Base-by-base conservation (phyloP, 106 monocot species). In the Dendrobium chrysotoxum region DNA sequence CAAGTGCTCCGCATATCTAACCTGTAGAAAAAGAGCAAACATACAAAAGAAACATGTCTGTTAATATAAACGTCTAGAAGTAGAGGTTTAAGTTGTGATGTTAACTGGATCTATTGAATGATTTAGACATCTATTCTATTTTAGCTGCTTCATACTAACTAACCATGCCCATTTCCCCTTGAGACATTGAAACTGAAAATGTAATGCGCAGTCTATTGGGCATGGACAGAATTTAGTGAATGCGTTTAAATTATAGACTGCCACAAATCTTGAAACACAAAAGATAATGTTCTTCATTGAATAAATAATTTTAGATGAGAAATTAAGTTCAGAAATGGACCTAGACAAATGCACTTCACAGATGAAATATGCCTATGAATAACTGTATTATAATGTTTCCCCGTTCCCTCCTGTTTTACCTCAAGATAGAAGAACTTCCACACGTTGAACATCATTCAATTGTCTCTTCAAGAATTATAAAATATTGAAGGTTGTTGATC, bases 1-100 rank as follows among this genome's bases (percentile, higher is more conserved):
- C 61, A 96, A 78, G 75, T 96, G 93, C 50, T 92, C 87, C 61
- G 92, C 92, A 85, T 95, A 95, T 40, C 95, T 79, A 81, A 95
- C 85, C 95, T 95, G 89, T 57, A 74, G 12, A 53, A 79, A 76
- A 76, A 25, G 13, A 66, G 67, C 23, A 47, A 53, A 78, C 3
- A 26, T 38, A 44, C 26, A 75, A 17, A 68, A 50, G 70, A 68
- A 79, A 67, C 40, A 41, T 66, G 35, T 35, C 31, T 41, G 39
- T 74, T 74, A 74, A 41, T 8, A 42, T 70, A 41, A 74, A 74
- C 23, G 39, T 41, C 13, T 42, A 42, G 70, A 12, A 31, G 70
- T 35, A 70, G 8, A 12, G 31, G 35, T 70, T 67, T 70, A 15
- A 70, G 23, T 23, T 61, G 4, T 61, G 21, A 61, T 61, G 61